Evolutionary conservation across 164 flowering plant species (phyloP), one percentile per base, ranked within the genome.

Genomic region (Aristolochia californica): DNA sequence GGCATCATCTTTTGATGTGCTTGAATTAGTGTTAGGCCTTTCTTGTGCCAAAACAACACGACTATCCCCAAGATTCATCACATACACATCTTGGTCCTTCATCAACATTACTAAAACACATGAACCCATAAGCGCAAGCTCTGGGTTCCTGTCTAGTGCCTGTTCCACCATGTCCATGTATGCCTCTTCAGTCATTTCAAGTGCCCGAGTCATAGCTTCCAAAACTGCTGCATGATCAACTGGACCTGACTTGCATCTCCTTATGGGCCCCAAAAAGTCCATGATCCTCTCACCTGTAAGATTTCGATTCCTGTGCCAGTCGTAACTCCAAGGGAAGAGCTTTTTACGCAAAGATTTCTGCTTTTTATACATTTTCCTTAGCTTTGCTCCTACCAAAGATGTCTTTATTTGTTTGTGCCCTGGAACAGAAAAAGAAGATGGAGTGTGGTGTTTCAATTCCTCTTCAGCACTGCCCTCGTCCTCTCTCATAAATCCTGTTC

Each of bases 71-170:
- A 83, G 74, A 63, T 79, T 83, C 88, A 81, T 81, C 66, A 79
- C 80, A 73, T 83, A 81, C 22, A 83, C 85, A 68, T 83, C 86
- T 58, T 83, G 77, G 66, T 78, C 88, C 70, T 77, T 83, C 85
- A 83, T 83, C 64, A 83, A 64, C 88, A 83, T 77, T 30, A 83
- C 85, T 22, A 83, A 55, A 43, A 83, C 82, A 69, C 88, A 80
- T 10, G 88, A 78, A 47, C 88, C 88, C 88, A 83, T 83, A 61
- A 83, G 64, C 47, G 82, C 79, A 58, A 83, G 85, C 72, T 83
- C 88, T 11, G 88, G 79, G 55, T 77, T 74, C 66, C 45, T 63
- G 51, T 77, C 83, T 57, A 77, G 80, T 26, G 61, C 66, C 54
- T 69, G 70, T 48, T 80, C 82, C 60, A 70, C 80, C 80, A 80